Conservation (phyloP, 2,329 filamentous ascomycete genomes). For the Simplicillium sp. region DNA sequence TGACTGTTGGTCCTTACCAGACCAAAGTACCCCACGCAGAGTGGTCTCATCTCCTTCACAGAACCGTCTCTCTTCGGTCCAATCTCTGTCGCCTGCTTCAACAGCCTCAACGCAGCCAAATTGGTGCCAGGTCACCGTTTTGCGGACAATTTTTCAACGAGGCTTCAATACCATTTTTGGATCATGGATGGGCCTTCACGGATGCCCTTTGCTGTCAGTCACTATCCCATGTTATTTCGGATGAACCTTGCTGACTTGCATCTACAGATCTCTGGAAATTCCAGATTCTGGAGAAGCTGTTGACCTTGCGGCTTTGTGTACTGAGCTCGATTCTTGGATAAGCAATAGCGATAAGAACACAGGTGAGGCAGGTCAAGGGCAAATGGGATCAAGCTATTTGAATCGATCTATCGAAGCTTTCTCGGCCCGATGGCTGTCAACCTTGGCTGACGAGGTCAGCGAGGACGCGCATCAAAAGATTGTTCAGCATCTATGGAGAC, state of each 20-base stretch:
- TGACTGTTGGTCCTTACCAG: neutral
- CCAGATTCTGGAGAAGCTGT: neutral
- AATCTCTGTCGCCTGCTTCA: no score
- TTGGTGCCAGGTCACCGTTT: no score
- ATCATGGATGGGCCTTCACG: constrained; percentile 30
- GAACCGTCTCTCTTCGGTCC: no score
- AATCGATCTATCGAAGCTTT: constrained; percentile 17
- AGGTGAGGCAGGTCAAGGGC: constrained; percentile 11
- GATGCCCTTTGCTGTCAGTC: constrained; percentile 30
- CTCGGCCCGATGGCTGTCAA: constrained; percentile 19
- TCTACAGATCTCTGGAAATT: neutral
- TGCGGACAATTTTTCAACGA: constrained; percentile 20
- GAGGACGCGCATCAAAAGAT: constrained; percentile 8
- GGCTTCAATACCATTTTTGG: constrained; percentile 30
- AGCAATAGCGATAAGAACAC: constrained; percentile 10
- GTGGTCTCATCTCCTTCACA: constrained; percentile 8
- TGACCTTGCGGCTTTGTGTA: constrained; percentile 13
- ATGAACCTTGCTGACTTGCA: constrained; percentile 6
- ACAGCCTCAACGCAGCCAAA: no score
- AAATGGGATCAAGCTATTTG: constrained; percentile 16
- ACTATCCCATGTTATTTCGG: no score
- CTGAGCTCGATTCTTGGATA: constrained; percentile 20
- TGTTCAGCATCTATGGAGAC: constrained; percentile 21
- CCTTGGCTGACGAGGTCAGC: constrained; percentile 8
- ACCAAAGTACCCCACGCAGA: neutral